A percentile compares a stretch with the other conserved stretches of the same genome.
These are phyloP conservation scores for Phaffomyces antillensis DNA, from an alignment of 805 yeast species.

Conservation along the genomic window DNA sequence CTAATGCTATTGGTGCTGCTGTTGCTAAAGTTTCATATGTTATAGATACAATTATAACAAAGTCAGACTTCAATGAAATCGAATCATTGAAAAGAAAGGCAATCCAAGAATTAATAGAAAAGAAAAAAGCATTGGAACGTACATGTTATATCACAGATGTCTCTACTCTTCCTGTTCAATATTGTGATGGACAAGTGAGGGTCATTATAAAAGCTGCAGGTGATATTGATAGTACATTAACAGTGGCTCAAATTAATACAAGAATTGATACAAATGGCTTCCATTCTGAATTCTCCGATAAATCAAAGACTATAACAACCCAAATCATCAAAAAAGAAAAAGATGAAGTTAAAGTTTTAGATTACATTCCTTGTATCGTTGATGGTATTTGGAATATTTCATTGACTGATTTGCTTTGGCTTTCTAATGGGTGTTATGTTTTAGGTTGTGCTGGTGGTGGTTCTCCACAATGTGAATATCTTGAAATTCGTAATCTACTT, in stretches of 20 bases:
- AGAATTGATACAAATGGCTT: neutral
- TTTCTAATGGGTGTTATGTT: constrained; percentile 35
- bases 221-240: neutral
- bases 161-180: constrained; percentile 15
- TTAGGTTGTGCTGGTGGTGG: constrained; percentile 46
- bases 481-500: constrained; percentile 28
- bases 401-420: constrained; percentile 31
- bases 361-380: constrained; percentile 27
- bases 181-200: constrained; percentile 12
- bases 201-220: constrained; percentile 17
- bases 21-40: constrained; percentile 33
- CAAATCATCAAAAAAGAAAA: neutral
- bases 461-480: constrained; percentile 31
- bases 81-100: constrained; percentile 10
- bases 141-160: constrained; percentile 16
- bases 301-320: no score
- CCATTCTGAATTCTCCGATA: neutral
- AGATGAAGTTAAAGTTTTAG: neutral
- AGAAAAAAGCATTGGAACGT: constrained; percentile 6
- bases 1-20: constrained; percentile 47
- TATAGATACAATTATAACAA: neutral
- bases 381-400: constrained; percentile 32
- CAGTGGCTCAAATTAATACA: no score
- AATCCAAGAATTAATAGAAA: constrained; percentile 8
- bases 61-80: constrained; percentile 2